Percentiles rank a stretch among this genome's conserved stretches.
These are phyloP conservation scores for Fusarium robinianum DNA, from an alignment of 2,329 filamentous ascomycete genomes.

Conservation along the genomic window DNA sequence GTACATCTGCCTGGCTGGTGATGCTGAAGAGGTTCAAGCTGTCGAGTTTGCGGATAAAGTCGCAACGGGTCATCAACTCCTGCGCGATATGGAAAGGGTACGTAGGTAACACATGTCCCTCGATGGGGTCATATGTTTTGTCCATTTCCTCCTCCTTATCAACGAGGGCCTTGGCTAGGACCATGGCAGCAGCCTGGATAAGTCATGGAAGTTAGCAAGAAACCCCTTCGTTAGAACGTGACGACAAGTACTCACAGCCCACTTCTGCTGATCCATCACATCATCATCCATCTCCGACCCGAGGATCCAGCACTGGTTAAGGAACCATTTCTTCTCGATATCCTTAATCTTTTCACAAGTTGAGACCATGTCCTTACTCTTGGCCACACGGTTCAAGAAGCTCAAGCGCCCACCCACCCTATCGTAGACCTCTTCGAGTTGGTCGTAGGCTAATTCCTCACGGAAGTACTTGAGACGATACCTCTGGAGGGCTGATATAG, in stretches of 20 bases:
- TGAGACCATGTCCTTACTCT: constrained; percentile 75
- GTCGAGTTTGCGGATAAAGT: constrained; percentile 93
- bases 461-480: constrained; percentile 81
- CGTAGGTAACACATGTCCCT: constrained; percentile 77
- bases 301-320: constrained; percentile 76
- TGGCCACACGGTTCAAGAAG: constrained; percentile 89
- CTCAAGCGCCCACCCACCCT: constrained; percentile 85
- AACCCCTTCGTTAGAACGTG: too few species aligned
- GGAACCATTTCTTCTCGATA: constrained; percentile 75
- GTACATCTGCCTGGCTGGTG: constrained; percentile 81
- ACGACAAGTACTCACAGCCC: constrained; percentile 81
- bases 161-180: constrained; percentile 88
- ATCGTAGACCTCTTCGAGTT: constrained; percentile 80
- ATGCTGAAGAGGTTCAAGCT: constrained; percentile 96
- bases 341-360: constrained; percentile 76
- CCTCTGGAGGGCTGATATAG: constrained; percentile 74
- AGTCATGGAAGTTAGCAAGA: too few species aligned
- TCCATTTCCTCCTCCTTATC: constrained; percentile 72
- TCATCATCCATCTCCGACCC: constrained; percentile 86
- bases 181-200: constrained; percentile 91
- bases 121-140: constrained; percentile 66
- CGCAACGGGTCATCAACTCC: constrained; percentile 91
- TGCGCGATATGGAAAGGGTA: constrained; percentile 82
- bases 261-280: constrained; percentile 98
- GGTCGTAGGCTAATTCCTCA: constrained; percentile 57